phyloP scores from a whole-genome alignment of 1,284 basidiomycete genomes.

The Melampsora americana region DNA sequence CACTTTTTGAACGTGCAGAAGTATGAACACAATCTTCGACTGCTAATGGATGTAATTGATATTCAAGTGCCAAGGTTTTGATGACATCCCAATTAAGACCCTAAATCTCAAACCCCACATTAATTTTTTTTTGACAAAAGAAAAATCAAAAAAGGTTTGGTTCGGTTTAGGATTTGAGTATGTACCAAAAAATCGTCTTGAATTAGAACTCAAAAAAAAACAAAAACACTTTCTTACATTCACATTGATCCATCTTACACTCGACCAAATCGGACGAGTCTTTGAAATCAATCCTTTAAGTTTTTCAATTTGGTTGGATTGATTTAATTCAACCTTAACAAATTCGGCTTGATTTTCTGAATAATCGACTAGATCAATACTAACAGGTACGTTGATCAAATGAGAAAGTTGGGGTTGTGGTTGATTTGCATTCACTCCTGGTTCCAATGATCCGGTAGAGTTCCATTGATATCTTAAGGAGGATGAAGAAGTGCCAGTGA shows the following conservation, averaged over 20 bases:
- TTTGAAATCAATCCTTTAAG: not conserved
- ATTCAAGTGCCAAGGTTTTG: slow-evolving; percentile 16
- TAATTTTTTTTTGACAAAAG: too few relatives aligned
- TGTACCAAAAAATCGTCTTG: too few relatives aligned
- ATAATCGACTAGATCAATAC: slow-evolving; percentile 28
- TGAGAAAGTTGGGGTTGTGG: slow-evolving; percentile 29
- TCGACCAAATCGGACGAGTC: slow-evolving; percentile 23
- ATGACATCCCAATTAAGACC: slow-evolving; percentile 40
- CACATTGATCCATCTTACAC: slow-evolving; percentile 39
- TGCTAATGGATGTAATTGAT: slow-evolving; percentile 27
- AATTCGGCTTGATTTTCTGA: slow-evolving; percentile 18
- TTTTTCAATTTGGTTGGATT: not conserved
- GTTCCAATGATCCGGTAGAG: slow-evolving; percentile 4
- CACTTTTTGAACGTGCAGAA: slow-evolving; percentile 27
- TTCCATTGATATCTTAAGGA: slow-evolving; percentile 20
- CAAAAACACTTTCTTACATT: too few relatives aligned
- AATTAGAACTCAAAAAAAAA: too few relatives aligned
- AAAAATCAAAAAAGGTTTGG: too few relatives aligned
- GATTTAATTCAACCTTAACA: not conserved
- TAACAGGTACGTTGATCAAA: slow-evolving; percentile 17
- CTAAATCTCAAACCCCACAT: slow-evolving; percentile 11
- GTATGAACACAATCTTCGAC: slow-evolving; percentile 37
- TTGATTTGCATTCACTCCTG: slow-evolving; percentile 26
- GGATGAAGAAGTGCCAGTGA: not conserved
- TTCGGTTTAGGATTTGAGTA: too few relatives aligned